Evolutionary conservation across 2,329 filamentous ascomycete genomes (phyloP).

Genomic region (Sporothrix inflata): DNA sequence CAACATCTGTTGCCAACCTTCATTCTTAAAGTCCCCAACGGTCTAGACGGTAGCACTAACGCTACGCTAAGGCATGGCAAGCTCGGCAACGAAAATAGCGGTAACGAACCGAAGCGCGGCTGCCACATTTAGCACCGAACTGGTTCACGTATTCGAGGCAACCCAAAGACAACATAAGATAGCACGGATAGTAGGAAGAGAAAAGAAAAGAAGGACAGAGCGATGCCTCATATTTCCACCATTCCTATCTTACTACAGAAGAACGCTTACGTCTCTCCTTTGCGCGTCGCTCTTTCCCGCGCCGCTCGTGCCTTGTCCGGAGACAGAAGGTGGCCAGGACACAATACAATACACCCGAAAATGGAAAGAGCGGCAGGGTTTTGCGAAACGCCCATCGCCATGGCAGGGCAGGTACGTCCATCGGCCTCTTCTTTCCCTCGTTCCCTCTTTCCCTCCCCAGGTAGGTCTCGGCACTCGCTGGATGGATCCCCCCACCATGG

Average conservation of each 20-base stretch:
- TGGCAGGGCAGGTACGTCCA: neutral
- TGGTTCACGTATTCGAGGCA: neutral
- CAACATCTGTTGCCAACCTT: too few species aligned
- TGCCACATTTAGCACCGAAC: slow-evolving; percentile 9
- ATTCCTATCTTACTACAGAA: neutral
- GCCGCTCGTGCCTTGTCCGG: neutral
- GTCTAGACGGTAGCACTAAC: slow-evolving; percentile 14
- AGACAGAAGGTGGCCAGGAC: neutral
- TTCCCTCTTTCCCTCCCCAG: neutral
- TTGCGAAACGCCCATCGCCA: neutral
- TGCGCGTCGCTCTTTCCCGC: slow-evolving; percentile 6
- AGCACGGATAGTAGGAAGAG: neutral
- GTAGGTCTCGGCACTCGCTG: neutral
- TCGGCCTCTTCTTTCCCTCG: neutral
- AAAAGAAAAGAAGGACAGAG: neutral
- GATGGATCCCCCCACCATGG: slow-evolving; percentile 8
- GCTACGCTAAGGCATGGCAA: slow-evolving; percentile 23
- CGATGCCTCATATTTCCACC: neutral
- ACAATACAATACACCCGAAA: neutral
- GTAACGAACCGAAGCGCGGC: slow-evolving; percentile 14
- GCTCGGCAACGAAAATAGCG: slow-evolving; percentile 19
- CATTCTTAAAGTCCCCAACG: neutral
- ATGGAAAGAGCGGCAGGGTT: slow-evolving; percentile 10
- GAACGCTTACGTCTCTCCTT: neutral
- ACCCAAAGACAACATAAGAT: neutral